Evolutionary conservation across 106 monocot genomes (phyloP), one percentile per base, ranked within the genome.

Genomic region (Alisma plantagoaquatica): DNA sequence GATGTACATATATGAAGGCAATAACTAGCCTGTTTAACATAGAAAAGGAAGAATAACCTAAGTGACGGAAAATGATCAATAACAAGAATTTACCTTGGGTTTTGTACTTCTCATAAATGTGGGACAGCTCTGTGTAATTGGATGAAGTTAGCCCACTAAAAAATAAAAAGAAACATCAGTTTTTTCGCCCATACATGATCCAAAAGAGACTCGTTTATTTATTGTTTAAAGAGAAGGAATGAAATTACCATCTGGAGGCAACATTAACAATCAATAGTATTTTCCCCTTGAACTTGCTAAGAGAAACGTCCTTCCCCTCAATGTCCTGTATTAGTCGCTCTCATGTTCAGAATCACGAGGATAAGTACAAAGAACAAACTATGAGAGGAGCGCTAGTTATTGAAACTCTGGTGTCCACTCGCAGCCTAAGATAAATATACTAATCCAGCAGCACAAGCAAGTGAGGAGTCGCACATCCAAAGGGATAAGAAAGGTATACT

Each of bases 41-140:
- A 48, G 41, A 26, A 49, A 51, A 22, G 17, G 26, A 43, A 65
- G 1, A 20, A n/a, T n/a, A n/a, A n/a, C n/a, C n/a, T n/a, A n/a
- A n/a, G n/a, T n/a, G n/a, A n/a, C n/a, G n/a, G n/a, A n/a, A n/a
- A n/a, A n/a, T n/a, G n/a, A n/a, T n/a, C n/a, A n/a, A n/a, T n/a
- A n/a, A n/a, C n/a, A n/a, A n/a, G n/a, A n/a, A n/a, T n/a, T 38
- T 86, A 98, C 98, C 98, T 82, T 98, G 98, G 47, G 79, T 52
- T 51, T 82, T 98, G 69, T 98, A 98, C 61, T 90, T 86, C 49
- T 98, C 90, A 27, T 98, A 98, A 11, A 98, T 30, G 60, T 98
- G 98, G 23, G 98, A 86, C 18, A 98, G 79, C 31, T 98, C 98
- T 21, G 82, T 71, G 64, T 98, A 98, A 52, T 98, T 98, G 47